A percentile compares a stretch with the other conserved stretches of the same genome.
phyloP scores from a whole-genome alignment of 2,329 filamentous ascomycete species.

The Venturia effusa region DNA sequence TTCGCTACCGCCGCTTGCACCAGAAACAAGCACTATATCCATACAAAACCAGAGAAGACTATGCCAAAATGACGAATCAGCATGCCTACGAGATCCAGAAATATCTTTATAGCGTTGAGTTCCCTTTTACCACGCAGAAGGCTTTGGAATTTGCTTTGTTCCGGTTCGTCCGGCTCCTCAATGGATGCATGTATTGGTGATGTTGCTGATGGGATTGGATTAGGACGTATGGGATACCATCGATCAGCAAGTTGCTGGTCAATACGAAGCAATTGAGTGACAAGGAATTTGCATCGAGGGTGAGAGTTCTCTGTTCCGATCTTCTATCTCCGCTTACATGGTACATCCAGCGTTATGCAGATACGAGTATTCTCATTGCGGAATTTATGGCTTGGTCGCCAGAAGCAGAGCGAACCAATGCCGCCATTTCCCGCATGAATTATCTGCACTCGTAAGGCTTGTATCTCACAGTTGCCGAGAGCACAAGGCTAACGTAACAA shows the following conservation, averaged over 20 bases:
- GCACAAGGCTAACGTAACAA: constrained; percentile 9
- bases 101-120: constrained; percentile 40
- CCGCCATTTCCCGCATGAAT: constrained; percentile 51
- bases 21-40: constrained; percentile 30
- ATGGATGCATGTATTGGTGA: too few relatives aligned
- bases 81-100: constrained; percentile 42
- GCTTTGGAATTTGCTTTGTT: constrained; percentile 50
- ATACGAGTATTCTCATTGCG: constrained; percentile 23
- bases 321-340: not conserved
- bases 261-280: constrained; percentile 23
- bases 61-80: constrained; percentile 42
- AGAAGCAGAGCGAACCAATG: constrained; percentile 23
- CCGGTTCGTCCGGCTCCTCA: constrained; percentile 21
- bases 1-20: constrained; percentile 30
- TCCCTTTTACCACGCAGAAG: constrained; percentile 41
- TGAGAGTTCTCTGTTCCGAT: not conserved
- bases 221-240: constrained; percentile 26
- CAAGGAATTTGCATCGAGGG: constrained; percentile 16
- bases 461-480: not conserved
- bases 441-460: constrained; percentile 39
- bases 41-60: constrained; percentile 34
- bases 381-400: constrained; percentile 22
- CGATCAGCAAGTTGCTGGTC: constrained; percentile 25
- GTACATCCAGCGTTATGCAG: constrained; percentile 18
- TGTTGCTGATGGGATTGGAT: not conserved